A percentile compares a stretch with the other conserved stretches of the same genome.
These are phyloP conservation scores for Didymella lethalis DNA, from an alignment of 2,329 filamentous ascomycete species.

Conservation along the genomic window DNA sequence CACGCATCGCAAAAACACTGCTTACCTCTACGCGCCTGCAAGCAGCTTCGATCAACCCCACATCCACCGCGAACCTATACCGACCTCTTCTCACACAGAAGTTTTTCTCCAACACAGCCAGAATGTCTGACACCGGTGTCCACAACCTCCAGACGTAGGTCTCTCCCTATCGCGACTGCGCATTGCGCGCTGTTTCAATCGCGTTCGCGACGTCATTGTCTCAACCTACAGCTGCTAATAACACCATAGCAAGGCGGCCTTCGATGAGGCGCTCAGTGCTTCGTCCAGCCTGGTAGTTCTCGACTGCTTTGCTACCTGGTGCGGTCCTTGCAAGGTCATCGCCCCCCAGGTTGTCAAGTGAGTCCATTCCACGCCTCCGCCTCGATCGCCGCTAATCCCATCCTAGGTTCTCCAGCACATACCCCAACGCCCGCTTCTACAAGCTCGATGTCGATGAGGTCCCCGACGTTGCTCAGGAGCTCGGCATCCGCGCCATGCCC, in stretches of 20 bases:
- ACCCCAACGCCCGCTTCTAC: constrained; percentile 74
- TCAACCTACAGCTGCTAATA: constrained; percentile 20
- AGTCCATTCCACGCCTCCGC: constrained; percentile 37
- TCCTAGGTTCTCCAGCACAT: constrained; percentile 66
- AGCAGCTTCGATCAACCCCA: constrained; percentile 44
- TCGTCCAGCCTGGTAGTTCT: constrained; percentile 73
- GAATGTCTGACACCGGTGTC: constrained; percentile 57
- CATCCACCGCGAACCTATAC: constrained; percentile 43
- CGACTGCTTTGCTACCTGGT: constrained; percentile 91
- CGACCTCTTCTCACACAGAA: constrained; percentile 44
- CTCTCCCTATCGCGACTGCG: constrained; percentile 9
- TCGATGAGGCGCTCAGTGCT: constrained; percentile 61
- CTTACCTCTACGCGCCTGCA: constrained; percentile 52
- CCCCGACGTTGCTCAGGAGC: constrained; percentile 75
- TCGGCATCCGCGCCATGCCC: constrained; percentile 89
- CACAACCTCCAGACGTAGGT: constrained; percentile 59
- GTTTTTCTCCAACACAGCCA: constrained; percentile 54
- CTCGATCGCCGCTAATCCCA: constrained; percentile 10
- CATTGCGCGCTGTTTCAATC: constrained; percentile 9
- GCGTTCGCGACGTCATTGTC: constrained; percentile 25
- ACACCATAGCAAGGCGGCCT: constrained; percentile 65
- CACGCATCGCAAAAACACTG: constrained; percentile 51
- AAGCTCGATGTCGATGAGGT: constrained; percentile 92
- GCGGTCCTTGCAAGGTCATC: constrained; percentile 93
- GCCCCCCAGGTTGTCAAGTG: constrained; percentile 76